These are phyloP conservation scores for Mycena indigotica DNA, from an alignment of 768 basidiomycete species.

Conservation along the genomic window DNA sequence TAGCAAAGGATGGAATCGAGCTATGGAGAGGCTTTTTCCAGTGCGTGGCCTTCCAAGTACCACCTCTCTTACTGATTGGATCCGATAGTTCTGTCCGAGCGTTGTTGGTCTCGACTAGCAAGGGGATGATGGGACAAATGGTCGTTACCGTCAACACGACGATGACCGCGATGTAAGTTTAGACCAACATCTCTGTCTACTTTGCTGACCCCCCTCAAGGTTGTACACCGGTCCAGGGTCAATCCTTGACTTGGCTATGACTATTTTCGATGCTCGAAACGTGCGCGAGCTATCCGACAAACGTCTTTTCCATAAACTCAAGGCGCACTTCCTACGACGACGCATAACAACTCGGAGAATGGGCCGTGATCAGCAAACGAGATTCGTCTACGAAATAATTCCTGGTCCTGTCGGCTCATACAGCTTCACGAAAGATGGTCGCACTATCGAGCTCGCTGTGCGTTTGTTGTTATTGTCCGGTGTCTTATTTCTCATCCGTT, in stretches of 20 bases:
- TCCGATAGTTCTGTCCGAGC: slow-evolving; percentile 47
- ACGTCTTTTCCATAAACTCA: slow-evolving; percentile 28
- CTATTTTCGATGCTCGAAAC: not conserved
- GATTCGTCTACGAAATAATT: slow-evolving; percentile 41
- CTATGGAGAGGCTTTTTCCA: slow-evolving; percentile 54
- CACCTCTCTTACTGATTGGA: not conserved
- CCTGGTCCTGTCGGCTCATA: slow-evolving; percentile 38
- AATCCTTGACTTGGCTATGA: slow-evolving; percentile 33
- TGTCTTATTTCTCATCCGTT: not conserved
- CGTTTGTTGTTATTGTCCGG: slow-evolving; percentile 4
- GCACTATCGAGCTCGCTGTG: slow-evolving; percentile 44
- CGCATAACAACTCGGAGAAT: slow-evolving; percentile 27
- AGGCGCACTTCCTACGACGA: slow-evolving; percentile 41
- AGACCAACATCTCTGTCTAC: not conserved
- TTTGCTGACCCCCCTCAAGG: not conserved
- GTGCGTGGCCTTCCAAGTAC: slow-evolving; percentile 32
- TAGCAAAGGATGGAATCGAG: slow-evolving; percentile 39
- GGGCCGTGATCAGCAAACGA: slow-evolving; percentile 23
- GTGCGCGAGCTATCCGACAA: not conserved
- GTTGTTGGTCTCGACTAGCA: not conserved
- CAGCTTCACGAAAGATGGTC: slow-evolving; percentile 41
- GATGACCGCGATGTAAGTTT: slow-evolving; percentile 46
- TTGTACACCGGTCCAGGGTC: slow-evolving; percentile 22
- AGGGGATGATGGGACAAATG: slow-evolving; percentile 36
- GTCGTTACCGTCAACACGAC: slow-evolving; percentile 51